Conservation (phyloP, 108 stramenopile genomes). For the Stephanodiscus triporus region DNA sequence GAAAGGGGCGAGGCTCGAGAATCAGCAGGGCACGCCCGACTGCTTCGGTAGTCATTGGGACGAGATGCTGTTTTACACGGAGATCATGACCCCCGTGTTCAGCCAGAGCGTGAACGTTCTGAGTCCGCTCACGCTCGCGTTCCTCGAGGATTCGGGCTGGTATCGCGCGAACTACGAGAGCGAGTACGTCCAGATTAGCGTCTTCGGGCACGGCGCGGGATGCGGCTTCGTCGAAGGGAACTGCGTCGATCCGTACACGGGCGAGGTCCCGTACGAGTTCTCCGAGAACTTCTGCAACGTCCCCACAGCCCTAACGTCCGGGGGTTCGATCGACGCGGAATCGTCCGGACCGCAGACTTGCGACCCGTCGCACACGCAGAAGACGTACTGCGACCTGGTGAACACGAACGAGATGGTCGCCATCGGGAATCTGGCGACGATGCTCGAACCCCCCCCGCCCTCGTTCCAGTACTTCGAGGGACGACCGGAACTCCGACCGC, state of each 20-base stretch:
- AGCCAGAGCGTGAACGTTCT: slow-evolving; percentile 56
- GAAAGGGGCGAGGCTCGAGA: slow-evolving; percentile 56
- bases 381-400: slow-evolving; percentile 51
- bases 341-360: slow-evolving; percentile 41
- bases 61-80: slow-evolving; percentile 49
- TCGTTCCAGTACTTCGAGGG: slow-evolving; percentile 45
- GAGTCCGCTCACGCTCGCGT: slow-evolving; percentile 53
- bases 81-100: slow-evolving; percentile 64
- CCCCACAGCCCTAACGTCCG: slow-evolving; percentile 16
- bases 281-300: slow-evolving; percentile 68
- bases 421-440: slow-evolving; percentile 33
- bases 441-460: slow-evolving; percentile 31
- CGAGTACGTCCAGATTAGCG: slow-evolving; percentile 38
- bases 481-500: slow-evolving; percentile 35
- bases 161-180: slow-evolving; percentile 57
- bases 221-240: slow-evolving; percentile 56
- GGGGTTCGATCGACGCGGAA: slow-evolving; percentile 14
- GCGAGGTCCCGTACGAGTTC: slow-evolving; percentile 62
- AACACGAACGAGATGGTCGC: slow-evolving; percentile 31
- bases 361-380: slow-evolving; percentile 50
- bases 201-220: slow-evolving; percentile 57
- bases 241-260: slow-evolving; percentile 50
- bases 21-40: slow-evolving; percentile 47
- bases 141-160: slow-evolving; percentile 67
- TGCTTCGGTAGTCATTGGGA: slow-evolving; percentile 63